These are phyloP conservation scores for Globisporangium viniferum DNA, from an alignment of 352 stramenopile species.

Conservation along the genomic window DNA sequence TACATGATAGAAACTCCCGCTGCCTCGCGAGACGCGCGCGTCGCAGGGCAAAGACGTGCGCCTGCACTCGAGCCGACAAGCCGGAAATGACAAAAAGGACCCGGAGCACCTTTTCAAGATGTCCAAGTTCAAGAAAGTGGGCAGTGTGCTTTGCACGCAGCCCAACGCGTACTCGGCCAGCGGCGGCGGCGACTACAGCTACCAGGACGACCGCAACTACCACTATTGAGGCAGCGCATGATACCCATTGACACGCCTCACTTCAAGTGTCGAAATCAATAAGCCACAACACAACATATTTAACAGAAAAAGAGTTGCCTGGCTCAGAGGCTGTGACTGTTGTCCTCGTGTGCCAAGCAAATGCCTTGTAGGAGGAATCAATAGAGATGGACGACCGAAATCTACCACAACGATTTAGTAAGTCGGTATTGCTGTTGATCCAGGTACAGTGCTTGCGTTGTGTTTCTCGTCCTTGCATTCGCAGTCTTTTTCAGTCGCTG, in stretches of 20 bases:
- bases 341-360: no score
- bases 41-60: slow-evolving; percentile 68
- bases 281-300: no score
- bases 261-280: neutral
- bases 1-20: slow-evolving; percentile 55
- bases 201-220: slow-evolving; percentile 14
- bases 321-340: no score
- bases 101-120: slow-evolving; percentile 64
- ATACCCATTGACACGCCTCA: neutral
- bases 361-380: no score
- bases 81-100: slow-evolving; percentile 26
- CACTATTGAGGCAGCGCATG: neutral
- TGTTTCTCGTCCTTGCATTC: no score
- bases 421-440: no score
- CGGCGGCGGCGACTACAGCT: slow-evolving; percentile 4
- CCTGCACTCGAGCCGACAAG: slow-evolving; percentile 28
- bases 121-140: slow-evolving; percentile 84
- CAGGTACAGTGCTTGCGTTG: no score
- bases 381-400: no score
- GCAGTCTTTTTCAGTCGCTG: no score
- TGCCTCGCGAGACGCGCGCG: slow-evolving; percentile 69
- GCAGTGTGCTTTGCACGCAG: slow-evolving; percentile 62
- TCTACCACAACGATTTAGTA: no score
- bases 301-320: no score
- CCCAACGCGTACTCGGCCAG: slow-evolving; percentile 24